Base-by-base conservation (phyloP, 192 early-diverging fungal genomes). In the Podila horticola region DNA sequence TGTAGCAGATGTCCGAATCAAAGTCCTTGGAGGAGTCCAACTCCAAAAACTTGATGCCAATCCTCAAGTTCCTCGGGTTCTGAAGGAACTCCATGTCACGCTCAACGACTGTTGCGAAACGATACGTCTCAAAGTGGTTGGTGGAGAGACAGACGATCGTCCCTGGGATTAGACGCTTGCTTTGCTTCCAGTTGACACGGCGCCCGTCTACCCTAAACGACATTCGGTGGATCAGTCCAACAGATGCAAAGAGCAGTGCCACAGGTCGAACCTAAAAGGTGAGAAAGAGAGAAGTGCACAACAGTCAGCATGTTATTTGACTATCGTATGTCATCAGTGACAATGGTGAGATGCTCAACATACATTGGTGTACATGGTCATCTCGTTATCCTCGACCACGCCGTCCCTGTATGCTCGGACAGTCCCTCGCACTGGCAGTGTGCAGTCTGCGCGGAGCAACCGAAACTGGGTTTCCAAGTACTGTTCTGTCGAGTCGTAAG, bases 161-260 rank as follows among this genome's bases (percentile, higher is more conserved):
- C n/a, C 89, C 89, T 20, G 87, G 82, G 34, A 89, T 82, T 38
- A 90, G 71, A 30, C 89, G 82, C 63, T 88, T 90, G 2, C 85
- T 85, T 28, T 86, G 79, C 11, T 41, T 69, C 84, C 89, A 90
- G 20, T 69, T 82, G 11, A 88, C 79, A 13, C 82, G 63, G n/a
- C 74, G 79, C 49, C 74, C 76, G 34, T 86, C 82, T 15, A 82
- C 84, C 0, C 82, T 60, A 30, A 90, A 90, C 4, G 74, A 67
- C 50, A 90, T 84, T 4, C 89, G 82, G 67, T 88, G 85, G 2
- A 89, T 59, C 0, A 87, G 13, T 45, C 83, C 77, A 30, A 74
- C 64, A 20, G 17, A 72, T 3, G 86, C 74, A 74, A 85, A 88
- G 4, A 87, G 73, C 15, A 88, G 41, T 4, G 82, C 67, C 30